A percentile compares a stretch with the other conserved stretches of the same genome.
These are phyloP conservation scores for Ustulina deusta DNA, from an alignment of 2,329 filamentous ascomycete genomes.

Conservation along the genomic window DNA sequence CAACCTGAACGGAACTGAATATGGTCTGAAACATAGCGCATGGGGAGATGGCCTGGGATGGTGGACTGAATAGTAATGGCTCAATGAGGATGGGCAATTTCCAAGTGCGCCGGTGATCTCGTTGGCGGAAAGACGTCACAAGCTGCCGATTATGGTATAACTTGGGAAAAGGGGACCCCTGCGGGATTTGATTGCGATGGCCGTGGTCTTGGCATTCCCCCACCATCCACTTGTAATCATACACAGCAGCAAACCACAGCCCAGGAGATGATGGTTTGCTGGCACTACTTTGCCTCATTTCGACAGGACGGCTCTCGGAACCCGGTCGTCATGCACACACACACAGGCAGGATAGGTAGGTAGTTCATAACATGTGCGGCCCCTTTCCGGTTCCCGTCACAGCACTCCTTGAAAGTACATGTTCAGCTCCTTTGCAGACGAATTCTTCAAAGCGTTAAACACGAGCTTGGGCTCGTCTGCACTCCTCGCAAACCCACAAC, in stretches of 20 bases:
- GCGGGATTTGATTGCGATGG: slow-evolving; percentile 40
- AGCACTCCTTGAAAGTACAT: slow-evolving; percentile 41
- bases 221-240: neutral
- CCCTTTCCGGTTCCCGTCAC: neutral
- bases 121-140: slow-evolving; percentile 45
- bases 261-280: slow-evolving; percentile 28
- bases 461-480: slow-evolving; percentile 35
- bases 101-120: slow-evolving; percentile 35
- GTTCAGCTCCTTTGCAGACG: slow-evolving; percentile 37
- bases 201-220: slow-evolving; percentile 36
- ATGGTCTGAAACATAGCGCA: slow-evolving; percentile 45
- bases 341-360: neutral
- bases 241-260: slow-evolving; percentile 34
- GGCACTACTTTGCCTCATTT: slow-evolving; percentile 43
- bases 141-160: slow-evolving; percentile 42
- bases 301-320: slow-evolving; percentile 26
- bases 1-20: neutral
- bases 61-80: slow-evolving; percentile 4
- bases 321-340: slow-evolving; percentile 10
- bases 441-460: slow-evolving; percentile 43
- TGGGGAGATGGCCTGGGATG: slow-evolving; percentile 32
- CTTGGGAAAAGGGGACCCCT: slow-evolving; percentile 22
- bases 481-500: slow-evolving; percentile 50
- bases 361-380: neutral
- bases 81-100: slow-evolving; percentile 41